Percentiles rank a stretch among this genome's conserved stretches.
Evolutionary conservation across 2,329 filamentous ascomycete species (phyloP).

Genomic region (Chrysoporthe cubensis): DNA sequence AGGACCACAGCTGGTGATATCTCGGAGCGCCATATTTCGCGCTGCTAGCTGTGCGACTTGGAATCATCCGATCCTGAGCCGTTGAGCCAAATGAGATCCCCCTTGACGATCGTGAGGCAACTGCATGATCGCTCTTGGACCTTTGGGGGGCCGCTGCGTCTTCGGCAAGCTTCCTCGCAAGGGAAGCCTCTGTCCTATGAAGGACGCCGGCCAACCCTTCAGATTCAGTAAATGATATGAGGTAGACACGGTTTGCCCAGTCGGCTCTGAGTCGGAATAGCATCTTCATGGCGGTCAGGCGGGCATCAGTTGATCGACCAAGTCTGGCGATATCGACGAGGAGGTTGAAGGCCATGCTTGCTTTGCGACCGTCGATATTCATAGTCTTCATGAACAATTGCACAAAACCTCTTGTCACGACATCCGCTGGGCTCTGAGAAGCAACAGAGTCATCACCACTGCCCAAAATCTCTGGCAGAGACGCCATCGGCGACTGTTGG

Average conservation of each 20-base stretch:
- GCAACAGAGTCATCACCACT: slow-evolving; percentile 35
- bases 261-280: slow-evolving; percentile 84
- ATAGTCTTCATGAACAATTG: slow-evolving; percentile 77
- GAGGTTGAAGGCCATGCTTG: slow-evolving; percentile 63
- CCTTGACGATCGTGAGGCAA: slow-evolving; percentile 49
- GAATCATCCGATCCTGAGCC: slow-evolving; percentile 49
- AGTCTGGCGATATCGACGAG: slow-evolving; percentile 67
- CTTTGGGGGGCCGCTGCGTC: slow-evolving; percentile 53
- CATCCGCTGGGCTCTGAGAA: slow-evolving; percentile 66
- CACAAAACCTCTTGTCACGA: slow-evolving; percentile 72
- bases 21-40: slow-evolving; percentile 38
- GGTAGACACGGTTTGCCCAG: slow-evolving; percentile 74
- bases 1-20: slow-evolving; percentile 61
- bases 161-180: slow-evolving; percentile 55
- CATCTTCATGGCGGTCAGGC: slow-evolving; percentile 75
- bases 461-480: slow-evolving; percentile 34
- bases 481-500: slow-evolving; percentile 46
- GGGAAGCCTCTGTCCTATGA: slow-evolving; percentile 63
- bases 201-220: slow-evolving; percentile 73
- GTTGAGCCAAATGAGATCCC: slow-evolving; percentile 52
- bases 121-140: slow-evolving; percentile 49
- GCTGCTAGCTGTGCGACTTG: slow-evolving; percentile 49
- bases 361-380: slow-evolving; percentile 67
- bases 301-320: slow-evolving; percentile 64
- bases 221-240: slow-evolving; percentile 72